Evolutionary conservation across 768 basidiomycete species (phyloP), one percentile per base, ranked within the genome.

Genomic region (Scleroderma citrinum): DNA sequence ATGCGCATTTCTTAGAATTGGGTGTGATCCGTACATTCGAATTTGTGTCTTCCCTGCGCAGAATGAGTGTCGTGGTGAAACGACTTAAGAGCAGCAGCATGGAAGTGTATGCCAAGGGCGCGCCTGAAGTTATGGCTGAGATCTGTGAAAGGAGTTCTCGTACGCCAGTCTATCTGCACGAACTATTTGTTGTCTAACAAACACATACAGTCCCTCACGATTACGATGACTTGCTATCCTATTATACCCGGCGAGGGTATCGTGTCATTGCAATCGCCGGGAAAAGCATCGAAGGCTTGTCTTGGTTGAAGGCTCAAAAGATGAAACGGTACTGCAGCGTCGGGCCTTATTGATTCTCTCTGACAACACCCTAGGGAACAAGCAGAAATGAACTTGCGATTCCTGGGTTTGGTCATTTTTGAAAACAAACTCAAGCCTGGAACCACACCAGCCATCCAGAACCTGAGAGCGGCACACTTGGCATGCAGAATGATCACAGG

Each of bases 81-180:
- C 77, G 92, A 45, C 77, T 99, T 46, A 96, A 87, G 66, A 94
- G 94, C 56, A 81, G 69, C 46, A 92, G 88, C 64, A 97, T 99
- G 92, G 96, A 99, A 63, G 76, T 97, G 11, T 98, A 98, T 62
- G 93, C 94, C 59, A 99, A 99, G 63, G 96, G 96, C n/a, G 96
- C 96, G 2, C 96, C 96, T 0, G 96, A 99, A 67, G 92, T 97
- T 48, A 98, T 99, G 94, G 66, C 70, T 7, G 93, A 94, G 36
- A 97, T 99, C 49, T 99, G 96, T 64, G 87, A 93, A 47, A 83
- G 76, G 52, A 80, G 86, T 45, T 89, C 94, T n/a, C 84, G 95
- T 98, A 59, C 57, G 92, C 73, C 37, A 31, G 30, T 53, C 39
- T n/a, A 50, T 46, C 34, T 7, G 21, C 45, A 1, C 0, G 19